Evolutionary conservation across 2,329 filamentous ascomycete species (phyloP), one percentile per base, ranked within the genome.

Genomic region (Aspergillus phoenicis): DNA sequence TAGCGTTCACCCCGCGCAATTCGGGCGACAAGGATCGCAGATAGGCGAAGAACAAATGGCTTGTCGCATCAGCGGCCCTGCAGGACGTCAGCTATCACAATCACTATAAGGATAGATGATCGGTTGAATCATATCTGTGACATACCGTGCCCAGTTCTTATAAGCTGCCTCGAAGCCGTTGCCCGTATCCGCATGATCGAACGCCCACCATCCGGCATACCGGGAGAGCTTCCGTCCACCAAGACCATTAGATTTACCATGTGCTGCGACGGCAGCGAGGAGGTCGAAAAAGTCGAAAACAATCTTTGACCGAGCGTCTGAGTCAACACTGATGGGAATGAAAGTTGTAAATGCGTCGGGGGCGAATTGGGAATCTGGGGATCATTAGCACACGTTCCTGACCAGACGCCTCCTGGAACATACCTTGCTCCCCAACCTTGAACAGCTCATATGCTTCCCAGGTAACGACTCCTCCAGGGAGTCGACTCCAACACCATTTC

Each of bases 401-500:
- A 61, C 24, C 7, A 7, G 39, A 28, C 10, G 26, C 20, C 10
- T 56, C 22, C 26, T 24, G 43, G 20, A n/a, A 52, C 33, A 28
- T 85, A 96, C 93, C 93, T 82, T 90, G 87, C 80, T 99, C 95
- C 73, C 95, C 95, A 66, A 96, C 89, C 71, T 91, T 93, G 83
- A 99, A 99, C 22, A 96, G 85, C 75, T 98, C 93, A 73, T 99
- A 99, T 45, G 92, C 92, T 71, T 97, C 93, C 95, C 95, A 98
- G 60, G 92, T 93, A 38, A 99, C 93, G 13, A 99, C 88, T 71
- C 95, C 95, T 61, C 93, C 92, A 45, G 90, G 87, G 54, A 99
- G 82, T 78, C 95, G 87, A 75, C 91, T 93, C 95, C 95, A 99
- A 77, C 94, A 98, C 95, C 95, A 99, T 82, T 98, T 99, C 66